Evolutionary conservation across 352 stramenopile species (phyloP).

Genomic region (Globisporangium abappressorium): DNA sequence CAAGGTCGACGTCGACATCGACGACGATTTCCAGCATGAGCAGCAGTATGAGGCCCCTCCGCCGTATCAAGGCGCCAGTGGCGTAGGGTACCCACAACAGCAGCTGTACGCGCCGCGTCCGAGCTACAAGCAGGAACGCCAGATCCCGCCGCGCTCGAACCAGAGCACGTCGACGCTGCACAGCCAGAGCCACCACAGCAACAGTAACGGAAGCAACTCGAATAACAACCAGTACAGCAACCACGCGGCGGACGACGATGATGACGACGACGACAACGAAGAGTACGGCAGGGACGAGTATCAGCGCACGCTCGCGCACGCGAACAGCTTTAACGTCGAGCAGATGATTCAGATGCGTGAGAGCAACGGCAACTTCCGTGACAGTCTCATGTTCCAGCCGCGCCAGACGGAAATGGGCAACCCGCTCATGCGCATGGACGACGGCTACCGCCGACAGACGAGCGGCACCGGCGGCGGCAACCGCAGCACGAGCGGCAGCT

Average conservation of each 20-base stretch:
- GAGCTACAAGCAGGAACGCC: constrained; percentile 17
- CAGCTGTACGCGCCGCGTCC: constrained; percentile 11
- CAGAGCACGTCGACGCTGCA: constrained; percentile 18
- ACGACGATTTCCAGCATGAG: constrained; percentile 23
- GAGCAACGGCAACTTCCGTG: constrained; percentile 39
- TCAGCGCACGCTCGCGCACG: constrained; percentile 23
- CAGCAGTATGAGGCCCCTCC: constrained; percentile 8
- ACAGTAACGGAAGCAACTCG: constrained; percentile 24
- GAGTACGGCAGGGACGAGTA: constrained; percentile 21
- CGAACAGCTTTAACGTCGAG: constrained; percentile 63
- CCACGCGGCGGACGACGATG: constrained; percentile 28
- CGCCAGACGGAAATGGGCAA: constrained; percentile 63
- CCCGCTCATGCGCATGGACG: constrained; percentile 72
- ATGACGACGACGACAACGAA: constrained; percentile 23
- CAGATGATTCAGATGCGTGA: constrained; percentile 55
- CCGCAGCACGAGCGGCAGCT: constrained; percentile 29
- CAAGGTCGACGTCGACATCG: constrained; percentile 38
- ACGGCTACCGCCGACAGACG: constrained; percentile 37
- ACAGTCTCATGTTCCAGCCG: constrained; percentile 36
- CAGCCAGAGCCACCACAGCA: constrained; percentile 16
- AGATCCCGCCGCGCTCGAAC: constrained; percentile 16
- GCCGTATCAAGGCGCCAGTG: constrained; percentile 15
- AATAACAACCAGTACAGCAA: constrained; percentile 27
- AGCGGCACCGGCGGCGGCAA: constrained; percentile 3
- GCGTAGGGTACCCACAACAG: constrained; percentile 13